Base-by-base conservation (phyloP, 1,284 basidiomycete species). In the Pisolithus thermaeus region DNA sequence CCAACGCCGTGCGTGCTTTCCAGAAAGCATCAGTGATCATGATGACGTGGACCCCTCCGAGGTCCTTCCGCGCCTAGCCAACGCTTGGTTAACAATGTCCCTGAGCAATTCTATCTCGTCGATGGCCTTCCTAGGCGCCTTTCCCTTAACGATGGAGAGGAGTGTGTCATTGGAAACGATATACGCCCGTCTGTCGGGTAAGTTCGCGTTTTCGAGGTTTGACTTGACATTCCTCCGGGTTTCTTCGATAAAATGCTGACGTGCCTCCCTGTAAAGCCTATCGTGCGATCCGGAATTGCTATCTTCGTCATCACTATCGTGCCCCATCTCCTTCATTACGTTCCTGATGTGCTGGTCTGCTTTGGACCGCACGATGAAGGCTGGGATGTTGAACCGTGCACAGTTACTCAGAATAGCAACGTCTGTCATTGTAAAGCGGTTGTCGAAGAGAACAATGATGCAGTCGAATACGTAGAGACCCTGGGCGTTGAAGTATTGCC, bases 371-470 rank as follows among this genome's bases (percentile, higher is more conserved):
- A 30, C 28, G 28, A 30, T 30, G 28, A 9, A 30, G 67, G 5
- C 70, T 70, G 70, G 70, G 37, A 70, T 71, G 0, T 55, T 55
- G 55, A 61, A 71, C 18, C 60, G 63, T 38, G 55, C 57, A 39
- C 60, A 62, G 50, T 67, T 71, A 2, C 52, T 37, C 23, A 66
- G 41, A 23, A 66, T 65, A n/a, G 66, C 66, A 37, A 58, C 51
- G 40, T 66, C 67, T 5, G 65, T 66, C 28, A 30, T 30, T 9
- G 28, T 30, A 11, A 30, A 30, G 28, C 28, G 28, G 28, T 30
- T 30, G 9, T 56, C 28, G 28, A 30, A 30, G 8, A 30, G 3
- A 1, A 27, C 27, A 27, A 27, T 27, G 27, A 27, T 27, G 18
- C 18, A 20, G 18, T 20, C 18, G 18, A 20, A 20, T 1, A 20